A percentile compares a stretch with the other conserved stretches of the same genome.
phyloP scores from a whole-genome alignment of 345 rosid genomes.

The Salix koriyanagi region DNA sequence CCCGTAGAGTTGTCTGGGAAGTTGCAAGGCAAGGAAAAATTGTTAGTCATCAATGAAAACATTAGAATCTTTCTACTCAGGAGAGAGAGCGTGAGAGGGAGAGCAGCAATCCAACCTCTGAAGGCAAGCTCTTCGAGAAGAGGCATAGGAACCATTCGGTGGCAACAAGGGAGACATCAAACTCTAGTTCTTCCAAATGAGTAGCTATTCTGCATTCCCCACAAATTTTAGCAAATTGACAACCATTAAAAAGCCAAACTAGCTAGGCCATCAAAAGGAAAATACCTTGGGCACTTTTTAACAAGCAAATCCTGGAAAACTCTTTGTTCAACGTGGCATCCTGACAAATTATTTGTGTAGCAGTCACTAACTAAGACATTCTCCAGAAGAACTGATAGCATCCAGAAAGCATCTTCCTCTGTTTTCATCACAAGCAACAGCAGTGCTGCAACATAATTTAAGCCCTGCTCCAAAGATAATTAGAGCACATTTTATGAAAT shows the following conservation, averaged over 20 bases:
- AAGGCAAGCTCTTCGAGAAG: conserved; percentile 97
- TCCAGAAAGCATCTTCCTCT: conserved; percentile 99
- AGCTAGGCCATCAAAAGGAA: not conserved
- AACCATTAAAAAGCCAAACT: conserved; percentile 3
- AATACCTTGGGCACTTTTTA: conserved; percentile 81
- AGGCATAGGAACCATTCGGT: conserved; percentile 99
- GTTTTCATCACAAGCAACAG: conserved; percentile 98
- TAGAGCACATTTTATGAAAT: not conserved
- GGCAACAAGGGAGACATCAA: conserved; percentile 97
- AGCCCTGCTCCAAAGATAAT: conserved; percentile 50
- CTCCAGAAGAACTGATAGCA: conserved; percentile 94
- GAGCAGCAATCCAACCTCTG: conserved; percentile 59
- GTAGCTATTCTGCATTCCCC: conserved; percentile 62
- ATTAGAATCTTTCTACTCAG: not conserved
- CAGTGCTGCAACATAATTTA: conserved; percentile 93
- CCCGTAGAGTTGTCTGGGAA: conserved; percentile 84
- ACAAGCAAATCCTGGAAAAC: conserved; percentile 90
- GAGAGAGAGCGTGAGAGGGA: not conserved
- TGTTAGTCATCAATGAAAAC: conserved; percentile 4
- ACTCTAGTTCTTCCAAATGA: conserved; percentile 85
- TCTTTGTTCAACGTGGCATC: conserved; percentile 97
- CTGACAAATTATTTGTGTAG: conserved; percentile 86
- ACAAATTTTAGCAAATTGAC: not conserved
- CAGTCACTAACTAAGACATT: conserved; percentile 94
- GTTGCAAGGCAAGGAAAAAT: not conserved